Conservation (phyloP, 1,284 basidiomycete species). For the Sphagnurus paluster region DNA sequence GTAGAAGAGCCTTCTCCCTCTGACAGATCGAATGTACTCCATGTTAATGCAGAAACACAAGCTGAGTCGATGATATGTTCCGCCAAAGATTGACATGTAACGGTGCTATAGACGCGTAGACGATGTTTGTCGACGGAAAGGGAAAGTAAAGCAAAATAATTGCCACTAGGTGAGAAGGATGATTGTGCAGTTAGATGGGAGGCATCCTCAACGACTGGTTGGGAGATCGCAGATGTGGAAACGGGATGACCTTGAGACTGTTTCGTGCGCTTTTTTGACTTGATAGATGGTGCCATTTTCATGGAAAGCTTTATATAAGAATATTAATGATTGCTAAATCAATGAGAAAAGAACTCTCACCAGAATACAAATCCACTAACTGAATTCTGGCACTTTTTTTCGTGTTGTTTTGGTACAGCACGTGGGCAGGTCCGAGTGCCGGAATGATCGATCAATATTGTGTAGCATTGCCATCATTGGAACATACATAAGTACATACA, state of each 20-base stretch:
- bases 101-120: slow-evolving; percentile 64
- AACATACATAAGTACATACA: too few species aligned
- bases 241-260: slow-evolving; percentile 51
- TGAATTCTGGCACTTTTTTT: slow-evolving; percentile 13
- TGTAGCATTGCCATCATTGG: too few species aligned
- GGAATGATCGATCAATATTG: slow-evolving; percentile 17
- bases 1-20: slow-evolving; percentile 24
- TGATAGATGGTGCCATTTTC: slow-evolving; percentile 27
- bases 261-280: slow-evolving; percentile 57
- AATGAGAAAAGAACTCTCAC: slow-evolving; percentile 9
- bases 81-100: slow-evolving; percentile 52
- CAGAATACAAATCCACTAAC: slow-evolving; percentile 3
- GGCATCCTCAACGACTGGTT: slow-evolving; percentile 53
- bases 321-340: background rate
- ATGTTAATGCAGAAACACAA: slow-evolving; percentile 54
- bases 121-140: slow-evolving; percentile 76
- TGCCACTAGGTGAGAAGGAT: slow-evolving; percentile 61
- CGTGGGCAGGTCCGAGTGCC: slow-evolving; percentile 10
- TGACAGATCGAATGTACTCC: slow-evolving; percentile 44
- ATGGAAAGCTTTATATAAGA: background rate
- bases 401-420: slow-evolving; percentile 8
- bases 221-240: slow-evolving; percentile 60
- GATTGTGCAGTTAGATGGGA: slow-evolving; percentile 48
- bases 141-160: slow-evolving; percentile 65
- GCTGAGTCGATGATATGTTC: slow-evolving; percentile 60